Evolutionary conservation across 371 early-diverging fungal species (phyloP).

Genomic region (Circinella minor): DNA sequence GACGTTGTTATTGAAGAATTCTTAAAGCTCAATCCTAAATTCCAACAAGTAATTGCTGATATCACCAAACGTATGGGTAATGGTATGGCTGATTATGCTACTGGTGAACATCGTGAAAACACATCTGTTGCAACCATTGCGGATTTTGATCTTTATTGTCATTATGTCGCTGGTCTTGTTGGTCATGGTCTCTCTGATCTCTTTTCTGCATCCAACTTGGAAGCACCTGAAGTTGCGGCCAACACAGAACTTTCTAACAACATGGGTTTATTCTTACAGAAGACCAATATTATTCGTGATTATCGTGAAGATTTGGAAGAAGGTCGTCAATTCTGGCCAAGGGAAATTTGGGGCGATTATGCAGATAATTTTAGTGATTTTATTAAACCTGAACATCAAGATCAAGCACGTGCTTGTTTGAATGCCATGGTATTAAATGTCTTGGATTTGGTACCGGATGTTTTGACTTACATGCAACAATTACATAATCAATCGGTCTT

Average conservation of each 20-base stretch:
- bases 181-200: slow-evolving; percentile 92
- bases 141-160: slow-evolving; percentile 95
- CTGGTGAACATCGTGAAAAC: slow-evolving; percentile 61
- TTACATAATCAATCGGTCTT: slow-evolving; percentile 84
- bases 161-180: slow-evolving; percentile 97
- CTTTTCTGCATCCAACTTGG: slow-evolving; percentile 88
- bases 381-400: slow-evolving; percentile 63
- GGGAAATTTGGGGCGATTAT: slow-evolving; percentile 85
- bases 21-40: slow-evolving; percentile 73
- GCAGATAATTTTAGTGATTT: slow-evolving; percentile 63
- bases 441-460: slow-evolving; percentile 83
- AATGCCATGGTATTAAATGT: slow-evolving; percentile 90
- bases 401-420: slow-evolving; percentile 73
- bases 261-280: slow-evolving; percentile 96
- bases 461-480: slow-evolving; percentile 81
- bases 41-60: slow-evolving; percentile 87
- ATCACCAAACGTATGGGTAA: slow-evolving; percentile 91
- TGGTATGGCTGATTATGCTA: slow-evolving; percentile 93
- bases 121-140: slow-evolving; percentile 75
- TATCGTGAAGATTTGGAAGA: slow-evolving; percentile 89
- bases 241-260: slow-evolving; percentile 68
- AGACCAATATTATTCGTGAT: slow-evolving; percentile 96
- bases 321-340: slow-evolving; percentile 94
- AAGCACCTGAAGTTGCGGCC: slow-evolving; percentile 56
- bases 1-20: slow-evolving; percentile 91